Evolutionary conservation across 306 rosid species (phyloP), one percentile per base, ranked within the genome.

Genomic region (Castanea mollissima): DNA sequence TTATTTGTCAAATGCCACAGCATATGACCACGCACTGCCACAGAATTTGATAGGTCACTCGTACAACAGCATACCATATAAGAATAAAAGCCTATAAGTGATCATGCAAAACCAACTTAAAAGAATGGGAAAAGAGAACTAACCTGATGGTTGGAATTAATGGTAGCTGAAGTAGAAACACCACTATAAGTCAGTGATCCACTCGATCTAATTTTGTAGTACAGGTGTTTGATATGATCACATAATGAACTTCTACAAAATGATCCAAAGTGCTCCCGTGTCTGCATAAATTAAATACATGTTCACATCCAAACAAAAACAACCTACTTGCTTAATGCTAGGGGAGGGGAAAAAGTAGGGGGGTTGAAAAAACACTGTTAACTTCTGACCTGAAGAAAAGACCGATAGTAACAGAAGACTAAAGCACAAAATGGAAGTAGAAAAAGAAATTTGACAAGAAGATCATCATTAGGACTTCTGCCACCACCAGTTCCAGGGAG

Each of bases 401-500:
- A 89, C 60, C 70, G 87, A 85, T 91, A 87, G 87, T 80, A 90
- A 86, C 76, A 86, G 67, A 91, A 87, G 79, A 90, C 51, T 69
- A 96, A 77, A 73, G 90, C 92, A 81, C 87, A 87, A 67, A 93
- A 51, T 19, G 99, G 99, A 55, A 96, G 84, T 71, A 88, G 79
- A 85, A 85, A 82, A 64, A 96, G 96, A 85, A 93, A 81, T 68
- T 86, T 91, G 87, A 96, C 97, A 79, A 91, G 78, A 86, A 93
- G 83, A 81, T 82, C 85, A 78, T 93, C 98, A 58, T 82, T 89
- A 35, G 97, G 97, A 81, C 90, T 91, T 86, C 83, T 88, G 35
- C 99, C 99, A 21, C 94, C 92, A 83, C 91, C 87, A 49, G 99
- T 90, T 80, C 98, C 97, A 18, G 98, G 97, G 78, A 96, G 96